Conservation (phyloP, 768 basidiomycete genomes). For the Lepiota venenata region DNA sequence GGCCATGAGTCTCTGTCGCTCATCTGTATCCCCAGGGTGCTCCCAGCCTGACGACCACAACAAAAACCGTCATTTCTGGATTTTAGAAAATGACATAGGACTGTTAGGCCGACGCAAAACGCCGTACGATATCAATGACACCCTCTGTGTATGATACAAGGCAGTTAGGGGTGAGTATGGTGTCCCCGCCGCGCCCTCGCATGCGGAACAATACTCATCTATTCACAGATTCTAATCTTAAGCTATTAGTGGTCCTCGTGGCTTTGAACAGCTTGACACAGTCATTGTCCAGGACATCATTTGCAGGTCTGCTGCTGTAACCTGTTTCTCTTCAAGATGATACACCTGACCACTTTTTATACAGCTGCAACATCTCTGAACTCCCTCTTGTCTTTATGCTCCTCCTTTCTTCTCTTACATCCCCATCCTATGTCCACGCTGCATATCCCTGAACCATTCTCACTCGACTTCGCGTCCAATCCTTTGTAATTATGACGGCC, state of each 20-base stretch:
- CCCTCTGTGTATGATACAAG: constrained; percentile 59
- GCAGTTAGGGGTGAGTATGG: constrained; percentile 35
- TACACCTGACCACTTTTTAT: constrained; percentile 1
- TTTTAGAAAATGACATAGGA: constrained; percentile 38
- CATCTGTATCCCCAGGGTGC: constrained; percentile 63
- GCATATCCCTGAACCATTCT: constrained; percentile 62
- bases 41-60: constrained; percentile 43
- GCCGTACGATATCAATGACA: constrained; percentile 56
- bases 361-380: constrained; percentile 41
- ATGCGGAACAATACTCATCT: neutral
- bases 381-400: constrained; percentile 66
- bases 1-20: constrained; percentile 12
- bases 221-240: constrained; percentile 18
- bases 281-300: constrained; percentile 65
- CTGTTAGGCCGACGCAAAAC: constrained; percentile 37
- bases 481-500: constrained; percentile 49
- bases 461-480: constrained; percentile 51
- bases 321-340: neutral
- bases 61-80: constrained; percentile 52
- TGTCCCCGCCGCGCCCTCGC: constrained; percentile 14
- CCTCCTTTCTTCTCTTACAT: constrained; percentile 50
- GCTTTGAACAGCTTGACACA: constrained; percentile 72
- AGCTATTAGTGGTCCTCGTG: no score
- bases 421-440: constrained; percentile 54
- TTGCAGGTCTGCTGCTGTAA: constrained; percentile 46